These are phyloP conservation scores for Yamadazyma ubonensis DNA, from an alignment of 805 yeast species.

Conservation along the genomic window DNA sequence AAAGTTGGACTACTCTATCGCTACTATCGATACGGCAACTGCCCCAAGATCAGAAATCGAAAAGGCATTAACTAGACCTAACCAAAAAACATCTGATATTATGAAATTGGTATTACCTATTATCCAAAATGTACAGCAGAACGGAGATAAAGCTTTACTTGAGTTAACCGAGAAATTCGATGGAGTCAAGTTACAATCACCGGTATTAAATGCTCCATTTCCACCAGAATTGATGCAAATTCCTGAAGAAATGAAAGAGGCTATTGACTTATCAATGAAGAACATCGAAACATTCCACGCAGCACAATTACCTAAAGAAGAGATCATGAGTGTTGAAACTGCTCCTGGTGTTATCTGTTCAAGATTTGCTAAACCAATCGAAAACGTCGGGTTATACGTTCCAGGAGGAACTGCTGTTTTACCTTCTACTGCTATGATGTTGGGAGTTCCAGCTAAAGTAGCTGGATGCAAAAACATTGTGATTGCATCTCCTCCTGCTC, in stretches of 20 bases:
- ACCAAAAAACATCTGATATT: slow-evolving; percentile 87
- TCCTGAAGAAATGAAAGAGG: slow-evolving; percentile 69
- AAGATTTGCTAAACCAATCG: slow-evolving; percentile 92
- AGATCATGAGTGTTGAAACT: slow-evolving; percentile 81
- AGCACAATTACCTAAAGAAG: slow-evolving; percentile 77
- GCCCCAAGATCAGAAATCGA: slow-evolving; percentile 44
- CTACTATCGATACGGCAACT: slow-evolving; percentile 44
- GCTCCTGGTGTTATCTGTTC: slow-evolving; percentile 92
- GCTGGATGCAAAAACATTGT: slow-evolving; percentile 94
- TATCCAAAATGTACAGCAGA: slow-evolving; percentile 66
- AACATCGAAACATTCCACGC: slow-evolving; percentile 91
- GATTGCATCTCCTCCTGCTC: slow-evolving; percentile 89
- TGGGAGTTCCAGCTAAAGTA: slow-evolving; percentile 97
- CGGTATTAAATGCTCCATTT: slow-evolving; percentile 87
- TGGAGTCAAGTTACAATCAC: slow-evolving; percentile 67
- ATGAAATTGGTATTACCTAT: slow-evolving; percentile 93
- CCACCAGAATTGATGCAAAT: slow-evolving; percentile 72
- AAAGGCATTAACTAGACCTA: slow-evolving; percentile 84
- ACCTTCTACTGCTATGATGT: slow-evolving; percentile 97
- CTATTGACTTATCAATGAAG: slow-evolving; percentile 85
- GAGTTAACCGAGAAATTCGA: slow-evolving; percentile 91
- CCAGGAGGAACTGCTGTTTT: slow-evolving; percentile 99
- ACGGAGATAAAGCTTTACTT: slow-evolving; percentile 86
- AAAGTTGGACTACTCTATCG: slow-evolving; percentile 43
- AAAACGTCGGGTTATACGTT: slow-evolving; percentile 89